These are phyloP conservation scores for Drechmeria coniospora DNA, from an alignment of 2,329 filamentous ascomycete species.

Conservation along the genomic window DNA sequence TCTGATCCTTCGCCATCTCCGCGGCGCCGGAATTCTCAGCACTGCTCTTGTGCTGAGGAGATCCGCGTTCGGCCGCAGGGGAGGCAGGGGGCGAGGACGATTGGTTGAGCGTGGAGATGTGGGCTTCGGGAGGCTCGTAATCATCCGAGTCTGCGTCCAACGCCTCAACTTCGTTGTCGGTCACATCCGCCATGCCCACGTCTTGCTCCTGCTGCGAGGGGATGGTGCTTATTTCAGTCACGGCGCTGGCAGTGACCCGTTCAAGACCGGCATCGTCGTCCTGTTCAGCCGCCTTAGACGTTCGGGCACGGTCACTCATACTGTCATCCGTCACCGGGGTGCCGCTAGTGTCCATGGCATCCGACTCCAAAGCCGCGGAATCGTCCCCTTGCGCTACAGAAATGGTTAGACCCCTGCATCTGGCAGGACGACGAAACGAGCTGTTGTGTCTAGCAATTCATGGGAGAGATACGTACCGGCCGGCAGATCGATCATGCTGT, in stretches of 20 bases:
- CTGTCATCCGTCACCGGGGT: too few relatives aligned
- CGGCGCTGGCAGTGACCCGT: too few relatives aligned
- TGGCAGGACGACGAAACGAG: too few relatives aligned
- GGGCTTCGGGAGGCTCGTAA: constrained; percentile 38
- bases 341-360: not conserved
- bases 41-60: constrained; percentile 12
- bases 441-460: too few relatives aligned
- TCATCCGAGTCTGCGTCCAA: constrained; percentile 26
- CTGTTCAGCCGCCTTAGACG: too few relatives aligned
- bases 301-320: too few relatives aligned
- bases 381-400: too few relatives aligned
- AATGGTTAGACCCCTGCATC: not conserved
- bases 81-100: constrained; percentile 1
- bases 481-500: not conserved
- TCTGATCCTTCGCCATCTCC: constrained; percentile 11
- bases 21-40: constrained; percentile 6
- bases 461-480: too few relatives aligned
- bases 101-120: constrained; percentile 3
- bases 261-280: too few relatives aligned
- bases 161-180: constrained; percentile 23
- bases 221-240: too few relatives aligned
- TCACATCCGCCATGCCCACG: constrained; percentile 7
- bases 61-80: constrained; percentile 7
- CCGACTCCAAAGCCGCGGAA: too few relatives aligned
- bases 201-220: constrained; percentile 4